Evolutionary conservation across 2,329 filamentous ascomycete species (phyloP), one percentile per base, ranked within the genome.

Genomic region (Emergomyces orientalis): DNA sequence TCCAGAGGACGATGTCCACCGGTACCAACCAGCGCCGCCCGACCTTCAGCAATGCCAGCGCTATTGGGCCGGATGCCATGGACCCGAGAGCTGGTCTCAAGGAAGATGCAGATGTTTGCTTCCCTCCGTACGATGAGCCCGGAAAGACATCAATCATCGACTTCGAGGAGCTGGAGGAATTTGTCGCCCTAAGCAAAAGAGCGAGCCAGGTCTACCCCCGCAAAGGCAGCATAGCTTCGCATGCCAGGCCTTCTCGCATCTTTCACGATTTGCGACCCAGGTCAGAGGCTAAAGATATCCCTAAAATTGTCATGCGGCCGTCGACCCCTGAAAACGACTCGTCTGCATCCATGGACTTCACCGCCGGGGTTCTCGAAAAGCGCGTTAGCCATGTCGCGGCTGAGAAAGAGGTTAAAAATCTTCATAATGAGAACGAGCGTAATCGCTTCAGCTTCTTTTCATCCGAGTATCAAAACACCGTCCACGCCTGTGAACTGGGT

Each of bases 391-490:
- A 62, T 37, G 70, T 73, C 41, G 57, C 73, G 39, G 67, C 74
- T 62, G 74, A 74, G 63, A 75, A 75, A 65, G 69, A 71, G 47
- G 63, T 71, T 27, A 66, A 74, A 3, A 69, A 74, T 17, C 70
- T 75, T 4, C 74, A 74, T 49, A 76, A 82, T 69, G 74, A 76
- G 45, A 73, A 81, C 56, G 87, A 90, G 63, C 82, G 85, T 39
- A 94, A 92, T 72, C 86, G 93, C 4, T 97, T 96, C 79, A 94
- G 92, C 66, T 97, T 97, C 78, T 99, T 99, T 76, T 97, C 92
- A 0, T 97, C 94, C 0, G 90, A 94, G 62, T 88, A 91, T 76
- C 92, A 97, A 72, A 92, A 91, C 59, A 96, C 92, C 0, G 91
- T 97, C 65, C 92, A 97, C 72, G 91, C 93, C 19, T 84, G 89